A percentile compares a stretch with the other conserved stretches of the same genome.
Conservation (phyloP, 257 asterid genomes). For the Solanum pimpinellifolium region DNA sequence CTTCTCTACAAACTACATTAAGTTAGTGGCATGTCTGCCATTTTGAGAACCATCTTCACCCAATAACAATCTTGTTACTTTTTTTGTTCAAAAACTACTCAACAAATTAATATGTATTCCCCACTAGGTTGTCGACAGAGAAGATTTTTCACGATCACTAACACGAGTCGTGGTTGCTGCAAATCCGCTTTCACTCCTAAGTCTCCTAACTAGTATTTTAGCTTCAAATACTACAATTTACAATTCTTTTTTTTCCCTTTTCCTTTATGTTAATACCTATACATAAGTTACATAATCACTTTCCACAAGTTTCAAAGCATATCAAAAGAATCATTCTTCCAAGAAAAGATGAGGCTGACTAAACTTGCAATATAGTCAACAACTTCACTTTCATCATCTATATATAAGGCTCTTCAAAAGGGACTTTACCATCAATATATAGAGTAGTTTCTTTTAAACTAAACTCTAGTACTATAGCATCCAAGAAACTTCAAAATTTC, state of each 20-base stretch:
- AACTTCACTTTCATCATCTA: constrained; percentile 6
- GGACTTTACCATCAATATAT: constrained; percentile 1
- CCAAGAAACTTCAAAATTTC: neutral
- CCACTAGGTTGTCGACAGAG: neutral
- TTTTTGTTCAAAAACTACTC: neutral
- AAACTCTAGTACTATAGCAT: neutral
- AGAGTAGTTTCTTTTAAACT: neutral
- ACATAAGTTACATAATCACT: constrained; percentile 27
- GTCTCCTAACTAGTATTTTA: neutral
- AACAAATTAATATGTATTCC: neutral
- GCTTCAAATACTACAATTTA: neutral
- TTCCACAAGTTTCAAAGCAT: constrained; percentile 17
- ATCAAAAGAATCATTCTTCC: constrained; percentile 16
- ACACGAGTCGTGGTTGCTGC: neutral
- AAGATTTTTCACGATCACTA: neutral
- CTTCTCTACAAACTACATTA: constrained; percentile 7
- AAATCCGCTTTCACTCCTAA: neutral
- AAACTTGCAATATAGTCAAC: constrained; percentile 20
- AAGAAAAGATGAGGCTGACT: constrained; percentile 6
- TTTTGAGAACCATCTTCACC: constrained; percentile 4
- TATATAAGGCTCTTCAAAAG: constrained; percentile 24
- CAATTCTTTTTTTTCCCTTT: neutral
- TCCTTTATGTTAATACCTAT: neutral
- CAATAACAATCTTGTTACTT: neutral
- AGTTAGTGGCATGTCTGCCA: constrained; percentile 27